A percentile compares a stretch with the other conserved stretches of the same genome.
Evolutionary conservation across 345 rosid species (phyloP).

Genomic region (Erodium maritimum): DNA sequence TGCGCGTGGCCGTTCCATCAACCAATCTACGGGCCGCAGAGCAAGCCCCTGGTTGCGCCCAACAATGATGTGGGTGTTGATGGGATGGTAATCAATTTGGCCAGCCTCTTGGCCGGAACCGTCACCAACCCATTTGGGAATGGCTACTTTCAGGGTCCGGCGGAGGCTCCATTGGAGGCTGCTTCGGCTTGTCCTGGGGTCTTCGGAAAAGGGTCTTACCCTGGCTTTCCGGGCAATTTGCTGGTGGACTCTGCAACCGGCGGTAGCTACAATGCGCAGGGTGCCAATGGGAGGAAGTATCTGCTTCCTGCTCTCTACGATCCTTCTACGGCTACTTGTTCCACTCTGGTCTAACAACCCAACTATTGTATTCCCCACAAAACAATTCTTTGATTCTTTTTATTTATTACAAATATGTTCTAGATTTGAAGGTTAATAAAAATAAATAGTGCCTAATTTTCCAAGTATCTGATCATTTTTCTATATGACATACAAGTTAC

Average conservation of each 20-base stretch:
- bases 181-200: conserved; percentile 29
- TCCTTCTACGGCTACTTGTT: conserved; percentile 24
- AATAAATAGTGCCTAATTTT: no score
- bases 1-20: conserved; percentile 40
- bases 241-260: conserved; percentile 20
- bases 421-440: no score
- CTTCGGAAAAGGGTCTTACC: conserved; percentile 30
- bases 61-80: conserved; percentile 32
- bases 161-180: conserved; percentile 16
- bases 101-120: conserved; percentile 25
- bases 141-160: conserved; percentile 22
- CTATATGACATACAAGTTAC: no score
- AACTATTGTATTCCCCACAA: no score
- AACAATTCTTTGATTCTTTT: no score
- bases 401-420: no score
- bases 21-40: conserved; percentile 39
- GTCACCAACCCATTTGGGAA: conserved; percentile 28
- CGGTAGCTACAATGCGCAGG: conserved; percentile 30
- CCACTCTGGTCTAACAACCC: conserved; percentile 15
- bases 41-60: conserved; percentile 22
- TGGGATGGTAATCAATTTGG: conserved; percentile 31
- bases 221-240: conserved; percentile 31
- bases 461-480: no score
- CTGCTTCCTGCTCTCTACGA: conserved; percentile 29
- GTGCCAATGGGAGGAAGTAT: conserved; percentile 22